These are phyloP conservation scores for Dactylorhiza incarnata DNA, from an alignment of 106 monocot species.

Conservation along the genomic window DNA sequence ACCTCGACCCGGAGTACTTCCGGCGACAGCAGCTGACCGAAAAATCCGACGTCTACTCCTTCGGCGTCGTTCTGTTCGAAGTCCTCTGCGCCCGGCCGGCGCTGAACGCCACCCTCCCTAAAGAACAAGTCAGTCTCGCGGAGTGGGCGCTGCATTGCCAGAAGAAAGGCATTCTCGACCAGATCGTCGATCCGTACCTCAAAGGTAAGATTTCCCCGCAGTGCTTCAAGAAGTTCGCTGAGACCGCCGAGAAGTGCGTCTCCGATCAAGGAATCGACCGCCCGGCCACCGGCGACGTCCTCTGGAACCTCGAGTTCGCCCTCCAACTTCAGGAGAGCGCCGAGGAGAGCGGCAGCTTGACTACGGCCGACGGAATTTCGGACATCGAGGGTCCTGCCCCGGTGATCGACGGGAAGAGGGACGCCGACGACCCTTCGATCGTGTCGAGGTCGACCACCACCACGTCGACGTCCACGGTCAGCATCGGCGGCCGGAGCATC, in stretches of 20 bases:
- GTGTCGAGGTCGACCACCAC: slow-evolving; percentile 22
- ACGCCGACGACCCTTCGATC: slow-evolving; percentile 17
- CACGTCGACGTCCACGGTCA: slow-evolving; percentile 15
- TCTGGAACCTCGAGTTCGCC: slow-evolving; percentile 83
- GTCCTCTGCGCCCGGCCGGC: slow-evolving; percentile 66
- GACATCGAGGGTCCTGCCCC: slow-evolving; percentile 14
- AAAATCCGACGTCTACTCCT: slow-evolving; percentile 84
- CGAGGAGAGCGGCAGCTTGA: slow-evolving; percentile 22
- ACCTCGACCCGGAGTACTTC: slow-evolving; percentile 79
- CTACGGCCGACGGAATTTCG: slow-evolving; percentile 9
- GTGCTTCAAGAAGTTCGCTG: slow-evolving; percentile 65
- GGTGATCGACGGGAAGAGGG: slow-evolving; percentile 13
- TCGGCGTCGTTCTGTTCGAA: slow-evolving; percentile 75
- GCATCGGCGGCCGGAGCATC: slow-evolving; percentile 23
- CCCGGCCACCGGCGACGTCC: slow-evolving; percentile 74
- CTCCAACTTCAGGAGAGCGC: slow-evolving; percentile 62
- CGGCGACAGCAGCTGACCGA: slow-evolving; percentile 74
- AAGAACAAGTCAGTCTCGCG: slow-evolving; percentile 66
- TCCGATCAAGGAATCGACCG: slow-evolving; percentile 60
- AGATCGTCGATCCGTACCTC: slow-evolving; percentile 58
- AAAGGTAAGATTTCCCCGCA: slow-evolving; percentile 47
- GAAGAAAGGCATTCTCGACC: slow-evolving; percentile 56
- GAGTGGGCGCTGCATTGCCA: slow-evolving; percentile 73
- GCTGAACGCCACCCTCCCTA: slow-evolving; percentile 37
- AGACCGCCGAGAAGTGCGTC: slow-evolving; percentile 72